Evolutionary conservation across 495 filamentous ascomycete genomes (phyloP).

Genomic region (Talaromyces adpressus): DNA sequence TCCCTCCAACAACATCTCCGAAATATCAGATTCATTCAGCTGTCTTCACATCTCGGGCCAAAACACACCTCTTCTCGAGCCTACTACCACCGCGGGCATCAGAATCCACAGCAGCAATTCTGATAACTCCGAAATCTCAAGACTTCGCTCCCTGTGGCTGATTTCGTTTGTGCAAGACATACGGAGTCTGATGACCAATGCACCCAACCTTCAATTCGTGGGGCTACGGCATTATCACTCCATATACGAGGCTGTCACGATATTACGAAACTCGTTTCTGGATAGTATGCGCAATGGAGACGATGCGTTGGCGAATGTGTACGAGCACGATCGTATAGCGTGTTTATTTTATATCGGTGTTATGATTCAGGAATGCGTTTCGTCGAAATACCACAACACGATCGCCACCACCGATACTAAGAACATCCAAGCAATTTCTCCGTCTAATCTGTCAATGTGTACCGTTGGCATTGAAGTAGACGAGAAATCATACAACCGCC

Average conservation of each 20-base stretch:
- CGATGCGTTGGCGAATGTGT: not conserved
- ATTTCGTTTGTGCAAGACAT: slow-evolving; percentile 27
- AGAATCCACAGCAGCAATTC: not conserved
- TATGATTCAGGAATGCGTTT: slow-evolving; percentile 22
- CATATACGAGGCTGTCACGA: slow-evolving; percentile 14
- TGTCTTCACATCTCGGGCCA: not conserved
- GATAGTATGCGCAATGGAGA: not conserved
- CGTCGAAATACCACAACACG: slow-evolving; percentile 7
- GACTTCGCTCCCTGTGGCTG: slow-evolving; percentile 22
- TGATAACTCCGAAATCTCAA: slow-evolving; percentile 15
- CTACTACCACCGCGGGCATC: not conserved
- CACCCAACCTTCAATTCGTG: slow-evolving; percentile 8
- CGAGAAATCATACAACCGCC: slow-evolving; percentile 2
- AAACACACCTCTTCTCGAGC: not conserved
- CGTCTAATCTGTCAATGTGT: not conserved
- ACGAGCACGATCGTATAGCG: slow-evolving; percentile 14
- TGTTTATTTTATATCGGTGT: slow-evolving; percentile 21
- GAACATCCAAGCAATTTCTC: not conserved
- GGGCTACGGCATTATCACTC: slow-evolving; percentile 13
- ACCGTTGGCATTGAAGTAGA: not conserved
- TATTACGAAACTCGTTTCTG: slow-evolving; percentile 15
- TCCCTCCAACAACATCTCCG: slow-evolving; percentile 17
- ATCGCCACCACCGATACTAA: not conserved
- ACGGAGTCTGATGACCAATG: slow-evolving; percentile 21
- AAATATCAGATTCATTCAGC: not conserved